Evolutionary conservation across 441 rosid species (phyloP), one percentile per base, ranked within the genome.

Genomic region (Geranium incanum): DNA sequence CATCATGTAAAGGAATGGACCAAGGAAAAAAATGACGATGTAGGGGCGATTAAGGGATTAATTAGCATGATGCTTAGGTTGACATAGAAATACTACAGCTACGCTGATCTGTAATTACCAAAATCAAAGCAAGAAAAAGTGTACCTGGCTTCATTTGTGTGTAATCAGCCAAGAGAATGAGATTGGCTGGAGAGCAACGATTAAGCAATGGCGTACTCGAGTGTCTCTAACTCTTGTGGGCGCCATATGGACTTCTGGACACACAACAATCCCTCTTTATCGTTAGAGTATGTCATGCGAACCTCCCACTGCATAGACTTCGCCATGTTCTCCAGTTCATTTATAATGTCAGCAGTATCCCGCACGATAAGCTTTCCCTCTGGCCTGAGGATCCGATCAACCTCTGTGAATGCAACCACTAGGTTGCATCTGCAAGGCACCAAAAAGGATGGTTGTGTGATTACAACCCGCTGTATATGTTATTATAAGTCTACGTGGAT

Each of bases 241-340:
- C 94, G 85, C 97, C 98, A 94, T 62, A 73, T 59, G 62, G 97
- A 86, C 74, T 92, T 94, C 71, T 86, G 87, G 68, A 89, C 86
- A 19, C 85, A 85, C 11, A 94, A 89, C 84, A 94, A 85, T 36
- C 97, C 97, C 76, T 90, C 97, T 37, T 85, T 86, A 48, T 87
- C 88, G 79, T 87, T 90, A 0, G 92, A 78, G 78, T 81, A 92
- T 6, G 86, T 91, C 91, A 87, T 77, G 1, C 86, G 86, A 67
- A 94, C 87, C 73, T 87, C 88, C 98, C 97, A 94, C 15, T 89
- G 81, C 95, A 90, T 87, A 0, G 94, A 76, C 66, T 80, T 81
- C 11, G 77, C 73, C 84, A 86, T 67, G 55, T 72, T 75, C 85
- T 92, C 99, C 48, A 90, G 71, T 79, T 85, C 79, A 19, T 28